These are phyloP conservation scores for Rubroboletus pulcherrimus DNA, from an alignment of 768 basidiomycete genomes.

Conservation along the genomic window DNA sequence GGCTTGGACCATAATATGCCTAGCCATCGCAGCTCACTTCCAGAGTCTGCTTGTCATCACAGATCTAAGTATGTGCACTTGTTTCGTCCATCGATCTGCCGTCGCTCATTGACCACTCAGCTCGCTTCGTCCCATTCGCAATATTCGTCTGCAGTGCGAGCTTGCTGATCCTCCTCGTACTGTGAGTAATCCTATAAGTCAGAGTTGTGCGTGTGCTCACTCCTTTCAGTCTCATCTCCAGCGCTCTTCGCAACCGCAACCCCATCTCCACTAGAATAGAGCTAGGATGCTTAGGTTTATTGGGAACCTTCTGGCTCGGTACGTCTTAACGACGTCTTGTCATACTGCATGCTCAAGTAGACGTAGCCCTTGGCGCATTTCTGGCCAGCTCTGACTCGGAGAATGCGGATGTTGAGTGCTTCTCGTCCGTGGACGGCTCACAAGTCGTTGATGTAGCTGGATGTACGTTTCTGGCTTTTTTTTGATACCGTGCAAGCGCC, in stretches of 20 bases:
- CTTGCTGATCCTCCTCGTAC: slow-evolving; percentile 59
- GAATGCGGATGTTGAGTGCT: slow-evolving; percentile 80
- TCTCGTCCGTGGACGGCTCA: slow-evolving; percentile 49
- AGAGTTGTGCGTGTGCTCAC: slow-evolving; percentile 5
- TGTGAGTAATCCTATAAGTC: slow-evolving; percentile 44
- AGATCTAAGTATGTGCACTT: slow-evolving; percentile 64
- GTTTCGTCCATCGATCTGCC: not conserved
- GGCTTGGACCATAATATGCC: slow-evolving; percentile 72
- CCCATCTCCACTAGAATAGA: slow-evolving; percentile 79
- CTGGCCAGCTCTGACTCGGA: slow-evolving; percentile 72
- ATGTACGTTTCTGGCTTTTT: slow-evolving; percentile 46
- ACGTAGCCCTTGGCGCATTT: slow-evolving; percentile 67
- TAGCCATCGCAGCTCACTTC: slow-evolving; percentile 78
- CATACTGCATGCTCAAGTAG: slow-evolving; percentile 10
- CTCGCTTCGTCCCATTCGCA: slow-evolving; percentile 84
- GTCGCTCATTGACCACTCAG: slow-evolving; percentile 35
- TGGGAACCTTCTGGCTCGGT: slow-evolving; percentile 81
- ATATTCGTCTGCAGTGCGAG: slow-evolving; percentile 75
- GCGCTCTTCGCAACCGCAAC: slow-evolving; percentile 61
- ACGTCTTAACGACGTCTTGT: slow-evolving; percentile 23
- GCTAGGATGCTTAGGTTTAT: slow-evolving; percentile 63
- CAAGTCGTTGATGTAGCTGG: slow-evolving; percentile 57
- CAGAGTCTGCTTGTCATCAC: slow-evolving; percentile 66
- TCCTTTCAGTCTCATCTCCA: slow-evolving; percentile 53
- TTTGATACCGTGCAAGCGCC: slow-evolving; percentile 1